Evolutionary conservation across 2,329 filamentous ascomycete genomes (phyloP).

Genomic region (Sporothrix luriei): DNA sequence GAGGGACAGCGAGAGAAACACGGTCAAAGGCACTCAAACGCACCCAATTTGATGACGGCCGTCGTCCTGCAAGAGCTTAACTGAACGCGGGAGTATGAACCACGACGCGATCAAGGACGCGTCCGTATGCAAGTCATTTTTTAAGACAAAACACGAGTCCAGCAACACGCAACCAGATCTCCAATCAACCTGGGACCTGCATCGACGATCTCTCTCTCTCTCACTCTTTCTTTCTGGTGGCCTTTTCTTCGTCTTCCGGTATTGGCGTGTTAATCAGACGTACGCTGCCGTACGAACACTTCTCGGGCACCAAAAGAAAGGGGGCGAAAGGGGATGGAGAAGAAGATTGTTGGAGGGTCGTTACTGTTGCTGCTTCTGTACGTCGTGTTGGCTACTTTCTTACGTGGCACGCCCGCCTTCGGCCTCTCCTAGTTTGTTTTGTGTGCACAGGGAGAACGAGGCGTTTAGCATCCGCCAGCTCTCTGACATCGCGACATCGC

Average conservation of each 20-base stretch:
- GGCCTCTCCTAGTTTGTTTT: neutral
- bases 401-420: neutral
- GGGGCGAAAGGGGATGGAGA: neutral
- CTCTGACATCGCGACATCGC: neutral
- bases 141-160: neutral
- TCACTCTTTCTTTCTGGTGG: neutral
- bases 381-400: neutral
- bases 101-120: neutral
- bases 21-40: neutral
- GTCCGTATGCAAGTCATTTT: constrained; percentile 18
- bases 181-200: constrained; percentile 9
- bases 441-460: neutral
- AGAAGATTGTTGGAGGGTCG: neutral
- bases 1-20: neutral
- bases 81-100: neutral
- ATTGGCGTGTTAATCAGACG: too few relatives aligned
- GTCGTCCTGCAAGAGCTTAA: neutral
- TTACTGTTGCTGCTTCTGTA: neutral
- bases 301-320: neutral
- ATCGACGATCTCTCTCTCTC: constrained; percentile 5
- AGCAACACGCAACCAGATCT: neutral
- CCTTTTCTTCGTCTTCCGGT: neutral
- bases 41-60: neutral
- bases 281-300: neutral
- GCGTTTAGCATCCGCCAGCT: neutral